phyloP scores from a whole-genome alignment of 1,284 basidiomycete genomes.

The Leccinum subatratum region DNA sequence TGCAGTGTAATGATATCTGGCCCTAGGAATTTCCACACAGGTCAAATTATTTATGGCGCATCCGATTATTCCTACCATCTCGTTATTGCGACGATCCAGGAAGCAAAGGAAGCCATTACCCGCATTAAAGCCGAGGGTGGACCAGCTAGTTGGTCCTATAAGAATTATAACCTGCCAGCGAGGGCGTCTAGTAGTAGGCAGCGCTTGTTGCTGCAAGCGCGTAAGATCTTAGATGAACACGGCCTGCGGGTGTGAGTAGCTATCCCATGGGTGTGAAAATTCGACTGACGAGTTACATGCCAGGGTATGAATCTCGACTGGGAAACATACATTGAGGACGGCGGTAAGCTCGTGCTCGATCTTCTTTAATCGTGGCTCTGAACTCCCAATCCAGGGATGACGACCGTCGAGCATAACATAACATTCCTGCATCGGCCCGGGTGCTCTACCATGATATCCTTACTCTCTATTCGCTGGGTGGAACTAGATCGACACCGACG shows the following conservation, averaged over 20 bases:
- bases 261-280: background rate
- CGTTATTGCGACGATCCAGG: slow-evolving; percentile 55
- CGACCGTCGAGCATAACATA: slow-evolving; percentile 68
- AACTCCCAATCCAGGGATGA: slow-evolving; percentile 53
- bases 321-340: slow-evolving; percentile 73
- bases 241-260: slow-evolving; percentile 48
- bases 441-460: slow-evolving; percentile 64
- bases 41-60: slow-evolving; percentile 63
- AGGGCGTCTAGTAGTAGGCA: slow-evolving; percentile 70
- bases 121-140: slow-evolving; percentile 69
- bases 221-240: slow-evolving; percentile 47
- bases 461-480: slow-evolving; percentile 56
- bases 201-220: slow-evolving; percentile 56
- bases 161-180: slow-evolving; percentile 69
- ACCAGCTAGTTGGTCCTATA: slow-evolving; percentile 64
- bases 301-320: slow-evolving; percentile 70
- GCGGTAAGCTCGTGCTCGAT: slow-evolving; percentile 41
- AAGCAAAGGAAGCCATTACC: slow-evolving; percentile 59
- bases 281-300: slow-evolving; percentile 4
- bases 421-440: slow-evolving; percentile 50
- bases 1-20: slow-evolving; percentile 36
- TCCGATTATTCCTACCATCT: slow-evolving; percentile 50
- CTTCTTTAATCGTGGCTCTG: slow-evolving; percentile 3
- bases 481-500: slow-evolving; percentile 68
- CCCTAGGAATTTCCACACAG: slow-evolving; percentile 66